Evolutionary conservation across 768 basidiomycete genomes (phyloP), one percentile per base, ranked within the genome.

Genomic region (Coprinellus aureogranulatus): DNA sequence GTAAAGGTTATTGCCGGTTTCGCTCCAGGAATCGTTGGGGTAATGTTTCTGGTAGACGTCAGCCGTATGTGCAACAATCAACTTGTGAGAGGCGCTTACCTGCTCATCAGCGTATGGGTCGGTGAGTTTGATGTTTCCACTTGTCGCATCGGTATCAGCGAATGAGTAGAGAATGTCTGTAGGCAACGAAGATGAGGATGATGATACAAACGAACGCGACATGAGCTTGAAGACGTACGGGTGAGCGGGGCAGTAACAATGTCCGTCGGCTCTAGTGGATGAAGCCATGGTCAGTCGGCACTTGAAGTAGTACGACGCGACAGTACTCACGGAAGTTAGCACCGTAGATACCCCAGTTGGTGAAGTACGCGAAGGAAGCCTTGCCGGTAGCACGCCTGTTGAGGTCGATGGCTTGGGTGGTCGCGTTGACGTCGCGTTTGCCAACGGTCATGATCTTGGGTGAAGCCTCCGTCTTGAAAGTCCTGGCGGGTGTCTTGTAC

Each of bases 61-160:
- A n/a, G n/a, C 5, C 41, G 28, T 10, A 58, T 37, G 12, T 34
- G 50, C 22, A 12, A 44, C 6, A 18, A 31, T 18, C n/a, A 18
- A 14, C 14, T 41, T 8, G 22, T 11, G 14, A 31, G 27, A 25
- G 4, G 14, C 20, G 4, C 69, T 55, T 57, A 84, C 86, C 76
- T 87, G 72, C 66, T 84, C 76, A 66, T 94, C 92, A 3, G 89
- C 88, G 69, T 88, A 92, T 9, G 77, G 66, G 65, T 92, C 92
- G 2, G 87, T 88, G 20, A 92, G 76, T 14, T 68, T 71, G 61
- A 91, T 87, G 18, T 72, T 67, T 12, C 92, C 90, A 0, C 83
- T 81, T 44, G 75, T 72, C 6, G 84, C 68, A 54, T 82, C 79
- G 37, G 86, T 81, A 68, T 92, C 89, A 46, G 88, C 90, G 66